Base-by-base conservation (phyloP, 768 basidiomycete species). In the Rhizopogon roseolus region DNA sequence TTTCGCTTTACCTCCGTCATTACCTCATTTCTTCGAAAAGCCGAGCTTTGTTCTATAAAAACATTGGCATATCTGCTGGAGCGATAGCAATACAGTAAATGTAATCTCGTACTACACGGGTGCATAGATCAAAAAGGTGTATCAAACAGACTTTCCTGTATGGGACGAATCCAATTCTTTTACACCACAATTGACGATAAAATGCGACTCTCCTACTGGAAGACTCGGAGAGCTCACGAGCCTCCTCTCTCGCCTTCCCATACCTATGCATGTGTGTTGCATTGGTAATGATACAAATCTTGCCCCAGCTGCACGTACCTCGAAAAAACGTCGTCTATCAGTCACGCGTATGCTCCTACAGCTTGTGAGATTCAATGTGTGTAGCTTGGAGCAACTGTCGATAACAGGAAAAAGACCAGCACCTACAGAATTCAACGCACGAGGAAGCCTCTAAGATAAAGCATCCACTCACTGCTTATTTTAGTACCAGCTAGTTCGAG, bases 261-360 rank as follows among this genome's bases (percentile, higher is more conserved):
- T 45, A 64, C 62, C 66, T 67, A 37, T 28, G 13, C 3, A 25
- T 13, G 8, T 25, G 16, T 34, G 29, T 36, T 38, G 17, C 46
- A 29, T 27, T 14, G 36, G 37, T 13, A 40, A 34, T 27, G 13
- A 29, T 36, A 22, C 25, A 14, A 16, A 51, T 14, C 28, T 16
- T 4, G 34, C 14, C 16, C 27, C 8, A 40, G 16, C 19, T 16
- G 25, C 7, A 56, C 67, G 14, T 42, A 78, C 86, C 73, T 88
- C 83, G 59, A 89, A 89, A 59, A 89, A 83, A 6, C 76, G 76
- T 13, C 87, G 75, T 25, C 86, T 71, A 56, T 86, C 83, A 1
- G 72, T 72, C 5, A 87, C 75, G 6, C 62, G 71, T 50, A 89
- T 74, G 5, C 86, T 80, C 49, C 86, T 75, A 56, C 86, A 89